A percentile compares a stretch with the other conserved stretches of the same genome.
phyloP scores from a whole-genome alignment of 768 basidiomycete species.

The Russula vinacea region DNA sequence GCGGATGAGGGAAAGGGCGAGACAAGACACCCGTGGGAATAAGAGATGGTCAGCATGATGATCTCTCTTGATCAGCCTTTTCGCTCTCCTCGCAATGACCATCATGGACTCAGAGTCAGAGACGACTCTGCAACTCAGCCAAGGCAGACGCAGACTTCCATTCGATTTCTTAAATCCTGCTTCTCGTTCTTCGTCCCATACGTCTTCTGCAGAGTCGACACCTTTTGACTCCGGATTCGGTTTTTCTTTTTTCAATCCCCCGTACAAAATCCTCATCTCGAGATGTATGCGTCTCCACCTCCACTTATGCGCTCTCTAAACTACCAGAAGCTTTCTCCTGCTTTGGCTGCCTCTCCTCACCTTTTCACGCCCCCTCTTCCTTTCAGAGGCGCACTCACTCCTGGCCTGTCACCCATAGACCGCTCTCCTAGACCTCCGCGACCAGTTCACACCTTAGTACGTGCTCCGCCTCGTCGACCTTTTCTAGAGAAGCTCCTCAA shows the following conservation, averaged over 20 bases:
- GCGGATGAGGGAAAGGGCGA: conserved; percentile 11
- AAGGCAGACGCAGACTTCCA: neutral
- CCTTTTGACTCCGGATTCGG: neutral
- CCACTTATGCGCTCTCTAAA: conserved; percentile 19
- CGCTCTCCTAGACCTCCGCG: conserved; percentile 19
- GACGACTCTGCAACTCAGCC: conserved; percentile 8
- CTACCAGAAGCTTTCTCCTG: conserved; percentile 19
- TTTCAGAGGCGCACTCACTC: conserved; percentile 10
- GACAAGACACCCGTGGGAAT: conserved; percentile 17
- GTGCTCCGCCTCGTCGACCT: conserved; percentile 14
- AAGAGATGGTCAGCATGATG: neutral
- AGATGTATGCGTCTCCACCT: conserved; percentile 30
- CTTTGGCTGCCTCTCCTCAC: conserved; percentile 24
- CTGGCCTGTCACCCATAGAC: conserved; percentile 27
- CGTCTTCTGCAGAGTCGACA: conserved; percentile 9
- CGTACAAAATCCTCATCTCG: conserved; percentile 3
- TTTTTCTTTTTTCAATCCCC: conserved; percentile 9
- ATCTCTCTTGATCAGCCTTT: neutral
- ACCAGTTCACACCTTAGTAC: neutral
- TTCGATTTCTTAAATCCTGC: neutral
- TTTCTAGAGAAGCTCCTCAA: conserved; percentile 22
- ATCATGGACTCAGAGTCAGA: conserved; percentile 17
- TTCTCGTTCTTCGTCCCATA: conserved; percentile 16
- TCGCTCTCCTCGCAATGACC: neutral
- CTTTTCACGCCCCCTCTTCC: conserved; percentile 27